A percentile compares a stretch with the other conserved stretches of the same genome.
These are phyloP conservation scores for Aspergillus tubingensis DNA, from an alignment of 2,329 filamentous ascomycete species.

Conservation along the genomic window DNA sequence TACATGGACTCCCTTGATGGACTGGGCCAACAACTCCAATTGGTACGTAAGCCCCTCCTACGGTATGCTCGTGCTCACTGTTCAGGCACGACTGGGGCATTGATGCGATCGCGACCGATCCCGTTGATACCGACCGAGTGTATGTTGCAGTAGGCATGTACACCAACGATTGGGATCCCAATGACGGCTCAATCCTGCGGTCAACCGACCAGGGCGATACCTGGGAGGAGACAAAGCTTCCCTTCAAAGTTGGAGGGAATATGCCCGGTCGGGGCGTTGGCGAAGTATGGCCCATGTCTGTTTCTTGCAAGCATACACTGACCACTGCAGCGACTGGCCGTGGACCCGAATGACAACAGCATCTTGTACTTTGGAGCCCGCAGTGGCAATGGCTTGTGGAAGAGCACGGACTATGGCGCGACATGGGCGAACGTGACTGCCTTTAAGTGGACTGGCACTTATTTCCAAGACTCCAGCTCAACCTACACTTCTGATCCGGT, in stretches of 20 bases:
- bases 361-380: constrained; percentile 62
- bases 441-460: constrained; percentile 53
- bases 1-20: constrained; percentile 58
- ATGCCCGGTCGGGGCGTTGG: constrained; percentile 64
- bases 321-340: constrained; percentile 49
- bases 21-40: constrained; percentile 48
- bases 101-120: constrained; percentile 56
- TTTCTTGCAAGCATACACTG: background rate
- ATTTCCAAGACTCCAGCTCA: constrained; percentile 49
- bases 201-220: constrained; percentile 58
- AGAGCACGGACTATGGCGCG: constrained; percentile 58
- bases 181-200: constrained; percentile 56
- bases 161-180: constrained; percentile 62
- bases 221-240: constrained; percentile 52
- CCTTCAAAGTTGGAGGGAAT: constrained; percentile 64
- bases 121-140: constrained; percentile 54
- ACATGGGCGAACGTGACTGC: constrained; percentile 56
- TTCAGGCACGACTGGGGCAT: constrained; percentile 51
- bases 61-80: background rate
- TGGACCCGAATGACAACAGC: constrained; percentile 59
- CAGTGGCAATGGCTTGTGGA: constrained; percentile 61
- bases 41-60: constrained; percentile 39
- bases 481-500: constrained; percentile 50
- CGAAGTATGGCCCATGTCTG: constrained; percentile 36
- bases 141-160: constrained; percentile 61